Percentiles rank a stretch among this genome's conserved stretches.
phyloP scores from a whole-genome alignment of 2,329 filamentous ascomycete genomes.

The Fusarium sambucinum region DNA sequence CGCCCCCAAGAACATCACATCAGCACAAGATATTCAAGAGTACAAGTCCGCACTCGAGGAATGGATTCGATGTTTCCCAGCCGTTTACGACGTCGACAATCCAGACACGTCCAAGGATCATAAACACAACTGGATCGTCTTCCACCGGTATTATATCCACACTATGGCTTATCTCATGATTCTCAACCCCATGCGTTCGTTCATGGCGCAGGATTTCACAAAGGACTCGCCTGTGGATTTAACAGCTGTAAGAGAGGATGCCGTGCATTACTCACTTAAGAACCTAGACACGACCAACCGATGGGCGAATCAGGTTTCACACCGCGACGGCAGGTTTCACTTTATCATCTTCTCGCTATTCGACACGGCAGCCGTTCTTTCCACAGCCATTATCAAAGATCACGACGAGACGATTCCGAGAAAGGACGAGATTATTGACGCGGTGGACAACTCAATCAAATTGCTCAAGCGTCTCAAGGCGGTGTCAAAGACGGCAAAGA shows the following conservation, averaged over 20 bases:
- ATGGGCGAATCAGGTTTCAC: slow-evolving; percentile 59
- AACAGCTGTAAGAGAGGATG: slow-evolving; percentile 53
- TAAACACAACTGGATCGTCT: slow-evolving; percentile 56
- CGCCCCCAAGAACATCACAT: slow-evolving; percentile 45
- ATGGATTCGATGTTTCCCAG: slow-evolving; percentile 59
- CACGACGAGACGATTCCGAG: slow-evolving; percentile 53
- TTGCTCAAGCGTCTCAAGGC: slow-evolving; percentile 50
- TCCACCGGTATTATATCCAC: slow-evolving; percentile 57
- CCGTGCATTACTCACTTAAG: slow-evolving; percentile 58
- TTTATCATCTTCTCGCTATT: slow-evolving; percentile 65
- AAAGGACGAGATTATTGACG: slow-evolving; percentile 55
- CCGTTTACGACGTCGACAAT: slow-evolving; percentile 53
- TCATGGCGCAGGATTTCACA: slow-evolving; percentile 55
- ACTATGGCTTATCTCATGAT: not conserved
- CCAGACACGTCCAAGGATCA: slow-evolving; percentile 58
- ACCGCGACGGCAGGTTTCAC: slow-evolving; percentile 62
- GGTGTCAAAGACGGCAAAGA: slow-evolving; percentile 52
- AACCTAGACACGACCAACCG: slow-evolving; percentile 55
- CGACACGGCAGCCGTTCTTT: slow-evolving; percentile 63
- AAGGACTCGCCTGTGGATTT: slow-evolving; percentile 49
- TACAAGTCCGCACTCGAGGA: slow-evolving; percentile 53
- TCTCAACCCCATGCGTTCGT: slow-evolving; percentile 60
- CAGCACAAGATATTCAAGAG: slow-evolving; percentile 47
- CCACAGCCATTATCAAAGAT: slow-evolving; percentile 64
- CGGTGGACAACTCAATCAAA: slow-evolving; percentile 53